These are phyloP conservation scores for Raffaelea arxii DNA, from an alignment of 2,329 filamentous ascomycete genomes.

Conservation along the genomic window DNA sequence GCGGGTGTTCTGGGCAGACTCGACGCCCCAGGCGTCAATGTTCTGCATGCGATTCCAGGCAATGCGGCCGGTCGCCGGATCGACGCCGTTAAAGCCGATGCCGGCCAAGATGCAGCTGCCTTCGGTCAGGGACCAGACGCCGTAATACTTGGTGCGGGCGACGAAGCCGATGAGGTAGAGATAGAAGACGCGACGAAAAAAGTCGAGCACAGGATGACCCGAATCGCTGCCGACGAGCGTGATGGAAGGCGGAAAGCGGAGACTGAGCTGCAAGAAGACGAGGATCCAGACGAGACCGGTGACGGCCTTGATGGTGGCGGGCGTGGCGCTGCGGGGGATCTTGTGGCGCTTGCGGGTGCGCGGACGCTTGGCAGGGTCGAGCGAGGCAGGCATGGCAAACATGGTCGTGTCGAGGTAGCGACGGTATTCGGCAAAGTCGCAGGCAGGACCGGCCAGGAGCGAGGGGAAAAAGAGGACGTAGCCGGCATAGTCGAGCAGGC, in stretches of 20 bases:
- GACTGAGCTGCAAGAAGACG: constrained; percentile 58
- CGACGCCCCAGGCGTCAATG: constrained; percentile 75
- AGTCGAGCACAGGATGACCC: constrained; percentile 43
- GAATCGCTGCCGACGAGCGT: constrained; percentile 36
- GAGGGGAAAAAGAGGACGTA: constrained; percentile 96
- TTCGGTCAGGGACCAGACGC: constrained; percentile 87
- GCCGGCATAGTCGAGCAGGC: constrained; percentile 70
- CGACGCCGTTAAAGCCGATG: constrained; percentile 88
- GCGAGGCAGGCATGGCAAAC: constrained; percentile 74
- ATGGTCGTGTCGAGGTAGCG: constrained; percentile 90
- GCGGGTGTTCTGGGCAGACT: constrained; percentile 86
- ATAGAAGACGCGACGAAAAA: constrained; percentile 65
- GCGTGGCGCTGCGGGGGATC: constrained; percentile 83
- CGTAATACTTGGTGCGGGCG: constrained; percentile 87
- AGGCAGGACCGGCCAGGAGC: constrained; percentile 80
- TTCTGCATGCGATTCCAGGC: constrained; percentile 88
- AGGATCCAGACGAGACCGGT: constrained; percentile 71
- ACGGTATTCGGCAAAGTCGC: constrained; percentile 88
- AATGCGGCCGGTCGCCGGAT: constrained; percentile 73
- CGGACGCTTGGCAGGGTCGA: constrained; percentile 78
- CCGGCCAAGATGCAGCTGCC: constrained; percentile 90
- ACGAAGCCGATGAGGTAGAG: constrained; percentile 79
- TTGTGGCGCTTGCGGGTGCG: constrained; percentile 81
- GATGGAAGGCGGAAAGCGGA: constrained; percentile 47
- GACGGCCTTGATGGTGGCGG: constrained; percentile 67